These are phyloP conservation scores for Fusarium denticulatum DNA, from an alignment of 2,329 filamentous ascomycete species.

Conservation along the genomic window DNA sequence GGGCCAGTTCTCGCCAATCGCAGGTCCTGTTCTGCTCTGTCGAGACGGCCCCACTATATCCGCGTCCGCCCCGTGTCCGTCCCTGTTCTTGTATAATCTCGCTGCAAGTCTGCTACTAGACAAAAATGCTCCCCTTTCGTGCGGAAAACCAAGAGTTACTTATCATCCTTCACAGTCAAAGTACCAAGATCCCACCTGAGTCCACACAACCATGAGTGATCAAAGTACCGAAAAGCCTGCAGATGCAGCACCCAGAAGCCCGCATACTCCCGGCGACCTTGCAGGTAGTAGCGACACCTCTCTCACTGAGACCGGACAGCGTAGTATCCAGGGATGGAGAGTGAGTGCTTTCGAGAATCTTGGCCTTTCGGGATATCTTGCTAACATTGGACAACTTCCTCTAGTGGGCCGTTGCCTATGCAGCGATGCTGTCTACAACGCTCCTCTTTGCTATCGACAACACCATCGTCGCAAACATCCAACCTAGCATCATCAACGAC, in stretches of 20 bases:
- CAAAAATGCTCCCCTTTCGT: neutral
- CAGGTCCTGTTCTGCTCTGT: accelerated
- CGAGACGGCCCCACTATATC: neutral
- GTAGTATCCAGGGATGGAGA: neutral
- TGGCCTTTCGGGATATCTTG: accelerated
- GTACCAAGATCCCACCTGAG: neutral
- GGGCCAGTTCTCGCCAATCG: accelerated
- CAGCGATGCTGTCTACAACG: neutral
- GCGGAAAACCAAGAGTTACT: accelerated
- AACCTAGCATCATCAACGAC: neutral
- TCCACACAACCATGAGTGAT: neutral
- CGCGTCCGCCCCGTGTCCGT: neutral
- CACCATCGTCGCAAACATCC: neutral
- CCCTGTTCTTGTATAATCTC: neutral
- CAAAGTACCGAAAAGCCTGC: neutral
- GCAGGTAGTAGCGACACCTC: neutral
- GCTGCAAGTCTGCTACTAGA: neutral
- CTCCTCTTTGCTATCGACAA: neutral
- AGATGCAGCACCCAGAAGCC: neutral
- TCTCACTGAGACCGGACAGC: neutral
- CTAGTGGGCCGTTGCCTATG: neutral
- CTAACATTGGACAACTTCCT: neutral
- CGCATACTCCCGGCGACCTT: neutral
- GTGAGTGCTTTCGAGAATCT: accelerated
- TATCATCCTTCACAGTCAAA: no score